A percentile compares a stretch with the other conserved stretches of the same genome.
Conservation (phyloP, 2,329 filamentous ascomycete genomes). For the Zalaria sp. region DNA sequence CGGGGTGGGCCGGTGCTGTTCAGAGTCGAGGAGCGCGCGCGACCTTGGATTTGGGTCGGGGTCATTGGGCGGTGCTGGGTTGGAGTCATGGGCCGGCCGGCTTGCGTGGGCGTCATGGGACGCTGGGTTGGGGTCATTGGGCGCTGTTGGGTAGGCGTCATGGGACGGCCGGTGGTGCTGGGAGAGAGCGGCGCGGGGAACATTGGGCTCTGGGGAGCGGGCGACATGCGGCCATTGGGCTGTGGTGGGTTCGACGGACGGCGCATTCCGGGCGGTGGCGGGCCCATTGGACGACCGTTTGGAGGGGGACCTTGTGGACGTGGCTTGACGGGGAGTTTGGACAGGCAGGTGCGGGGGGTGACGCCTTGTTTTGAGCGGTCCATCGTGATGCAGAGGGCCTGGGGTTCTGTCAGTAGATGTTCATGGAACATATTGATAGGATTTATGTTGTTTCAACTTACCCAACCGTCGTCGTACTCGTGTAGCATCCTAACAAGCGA, state of each 20-base stretch:
- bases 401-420: constrained; percentile 10
- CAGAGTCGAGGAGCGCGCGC: not conserved
- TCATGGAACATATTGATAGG: no score
- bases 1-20: constrained; percentile 2
- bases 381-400: constrained; percentile 83
- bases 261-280: constrained; percentile 14
- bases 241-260: constrained; percentile 22
- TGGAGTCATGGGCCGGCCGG: not conserved
- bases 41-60: not conserved
- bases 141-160: constrained; percentile 1
- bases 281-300: constrained; percentile 14
- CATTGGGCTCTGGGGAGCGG: constrained; percentile 4
- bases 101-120: constrained; percentile 2
- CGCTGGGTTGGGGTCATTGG: not conserved
- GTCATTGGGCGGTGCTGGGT: not conserved
- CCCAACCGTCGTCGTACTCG: constrained; percentile 97
- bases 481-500: constrained; percentile 80
- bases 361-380: constrained; percentile 89
- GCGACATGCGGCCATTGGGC: constrained; percentile 10
- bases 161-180: not conserved
- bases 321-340: constrained; percentile 80
- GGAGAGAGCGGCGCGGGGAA: constrained; percentile 4
- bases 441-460: constrained; percentile 34
- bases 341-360: constrained; percentile 83
- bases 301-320: constrained; percentile 47